Evolutionary conservation across 139 green algal species (phyloP), one percentile per base, ranked within the genome.

Genomic region (Mesostigma viride): DNA sequence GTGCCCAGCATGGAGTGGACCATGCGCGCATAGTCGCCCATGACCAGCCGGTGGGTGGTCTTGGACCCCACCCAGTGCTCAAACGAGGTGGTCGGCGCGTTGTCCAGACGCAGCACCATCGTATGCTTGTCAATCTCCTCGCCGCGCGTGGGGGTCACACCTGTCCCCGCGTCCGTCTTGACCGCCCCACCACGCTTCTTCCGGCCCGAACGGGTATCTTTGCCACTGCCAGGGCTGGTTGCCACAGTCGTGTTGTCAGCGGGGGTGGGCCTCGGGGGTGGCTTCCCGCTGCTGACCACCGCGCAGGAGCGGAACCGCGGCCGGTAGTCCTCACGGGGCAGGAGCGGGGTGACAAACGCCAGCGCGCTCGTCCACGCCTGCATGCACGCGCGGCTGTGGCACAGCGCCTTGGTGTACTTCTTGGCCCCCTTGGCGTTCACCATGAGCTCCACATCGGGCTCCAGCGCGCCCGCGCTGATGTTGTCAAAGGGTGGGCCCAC

Each of bases 51-150:
- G 36, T 75, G 68, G 3, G 68, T 75, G 14, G 68, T 75, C 22
- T 60, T 27, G n/a, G 31, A 33, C 26, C 68, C 68, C 26, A 69
- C 61, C 26, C 27, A 68, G 28, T 63, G 22, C 64, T 75, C 68
- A 30, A 64, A 75, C 40, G 40, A 53, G 14, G 17, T 53, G 40
- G 68, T 75, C 2, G 68, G 68, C 3, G 68, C 68, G 48, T 75
- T 75, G 60, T 75, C 62, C 26, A 75, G 46, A 28, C 68, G 58
- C 24, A 75, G 31, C 30, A 75, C 68, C 68, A 65, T 65, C 14
- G 20, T 44, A 48, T 73, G 67, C 56, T 31, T 22, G 53, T 73
- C 67, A 40, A 73, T 73, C 33, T 73, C 28, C 35, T 66, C 34
- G 31, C 67, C 67, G 35, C 36, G 51, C 51, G 51, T 61, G 51